Percentiles rank a stretch among this genome's conserved stretches.
phyloP scores from a whole-genome alignment of 2,329 filamentous ascomycete genomes.

The Rhexocercosporidium sp. region DNA sequence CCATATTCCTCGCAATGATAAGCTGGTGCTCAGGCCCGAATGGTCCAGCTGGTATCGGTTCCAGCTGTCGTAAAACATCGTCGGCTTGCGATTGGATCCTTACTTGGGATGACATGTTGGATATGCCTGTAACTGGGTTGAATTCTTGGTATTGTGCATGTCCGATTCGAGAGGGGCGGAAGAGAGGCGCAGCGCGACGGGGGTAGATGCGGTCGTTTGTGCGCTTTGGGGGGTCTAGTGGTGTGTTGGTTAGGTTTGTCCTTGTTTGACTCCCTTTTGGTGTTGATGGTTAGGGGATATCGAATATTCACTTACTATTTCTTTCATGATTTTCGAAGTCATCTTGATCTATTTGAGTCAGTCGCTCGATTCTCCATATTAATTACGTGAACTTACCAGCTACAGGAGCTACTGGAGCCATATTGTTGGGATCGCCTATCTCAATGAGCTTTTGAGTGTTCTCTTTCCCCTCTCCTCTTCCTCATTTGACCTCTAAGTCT shows the following conservation, averaged over 20 bases:
- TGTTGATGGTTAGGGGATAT: no score
- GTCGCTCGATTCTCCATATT: no score
- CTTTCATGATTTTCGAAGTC: no score
- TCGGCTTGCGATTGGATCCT: not conserved
- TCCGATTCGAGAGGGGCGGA: not conserved
- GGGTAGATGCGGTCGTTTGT: not conserved
- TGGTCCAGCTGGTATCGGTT: not conserved
- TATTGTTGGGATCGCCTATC: no score
- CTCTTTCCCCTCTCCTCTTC: no score
- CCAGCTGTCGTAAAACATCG: not conserved
- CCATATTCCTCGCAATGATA: not conserved
- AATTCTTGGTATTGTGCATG: not conserved
- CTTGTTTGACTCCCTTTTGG: no score
- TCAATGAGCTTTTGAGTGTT: no score
- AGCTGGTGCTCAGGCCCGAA: not conserved
- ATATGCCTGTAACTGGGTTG: not conserved
- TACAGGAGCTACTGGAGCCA: no score
- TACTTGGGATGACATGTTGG: not conserved
- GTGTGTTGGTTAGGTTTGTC: not conserved
- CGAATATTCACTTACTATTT: no score
- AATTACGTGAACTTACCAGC: no score
- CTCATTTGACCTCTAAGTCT: no score
- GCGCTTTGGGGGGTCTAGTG: not conserved
- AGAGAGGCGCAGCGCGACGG: not conserved
- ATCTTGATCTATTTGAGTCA: no score